Percentiles rank a stretch among this genome's conserved stretches.
These are phyloP conservation scores for Melastoma candidum DNA, from an alignment of 441 rosid genomes.

Conservation along the genomic window DNA sequence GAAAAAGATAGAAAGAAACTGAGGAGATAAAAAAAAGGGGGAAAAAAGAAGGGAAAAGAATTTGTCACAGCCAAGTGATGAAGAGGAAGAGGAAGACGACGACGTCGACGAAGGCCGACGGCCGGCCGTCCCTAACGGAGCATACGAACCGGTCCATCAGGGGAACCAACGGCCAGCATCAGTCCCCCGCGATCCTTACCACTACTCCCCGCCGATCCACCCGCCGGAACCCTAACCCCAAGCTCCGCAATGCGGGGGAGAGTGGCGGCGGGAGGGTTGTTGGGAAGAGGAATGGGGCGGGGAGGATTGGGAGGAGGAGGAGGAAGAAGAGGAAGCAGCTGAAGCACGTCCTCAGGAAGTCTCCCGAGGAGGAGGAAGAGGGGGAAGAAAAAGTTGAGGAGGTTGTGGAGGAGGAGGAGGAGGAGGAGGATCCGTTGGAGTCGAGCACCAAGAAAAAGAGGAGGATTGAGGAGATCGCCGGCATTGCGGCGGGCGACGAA, in stretches of 20 bases:
- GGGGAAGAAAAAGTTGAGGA: background rate
- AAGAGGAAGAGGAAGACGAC: constrained; percentile 54
- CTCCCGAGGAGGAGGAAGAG: constrained; percentile 16
- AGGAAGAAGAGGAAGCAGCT: constrained; percentile 35
- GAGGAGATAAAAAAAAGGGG: background rate
- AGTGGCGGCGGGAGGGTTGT: constrained; percentile 8
- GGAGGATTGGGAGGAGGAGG: constrained; percentile 9
- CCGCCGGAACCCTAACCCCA: constrained; percentile 34
- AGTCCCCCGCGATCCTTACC: constrained; percentile 23
- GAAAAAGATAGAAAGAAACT: constrained; percentile 12
- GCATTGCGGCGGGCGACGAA: constrained; percentile 30
- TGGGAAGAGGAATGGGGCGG: constrained; percentile 23
- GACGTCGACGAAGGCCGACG: constrained; percentile 53
- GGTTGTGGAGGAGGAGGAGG: constrained; percentile 23
- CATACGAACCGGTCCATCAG: constrained; percentile 43
- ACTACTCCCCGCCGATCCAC: constrained; percentile 42
- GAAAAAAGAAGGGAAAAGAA: constrained; percentile 31
- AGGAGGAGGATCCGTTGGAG: constrained; percentile 3
- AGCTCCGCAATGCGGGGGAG: constrained; percentile 16
- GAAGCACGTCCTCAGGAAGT: constrained; percentile 37
- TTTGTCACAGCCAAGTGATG: constrained; percentile 9
- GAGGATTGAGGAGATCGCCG: constrained; percentile 38
- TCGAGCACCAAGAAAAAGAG: constrained; percentile 28
- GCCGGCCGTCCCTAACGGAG: constrained; percentile 60
- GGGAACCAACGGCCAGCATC: constrained; percentile 23